These are phyloP conservation scores for Hymenoscyphus albidus DNA, from an alignment of 2,329 filamentous ascomycete genomes.

Conservation along the genomic window DNA sequence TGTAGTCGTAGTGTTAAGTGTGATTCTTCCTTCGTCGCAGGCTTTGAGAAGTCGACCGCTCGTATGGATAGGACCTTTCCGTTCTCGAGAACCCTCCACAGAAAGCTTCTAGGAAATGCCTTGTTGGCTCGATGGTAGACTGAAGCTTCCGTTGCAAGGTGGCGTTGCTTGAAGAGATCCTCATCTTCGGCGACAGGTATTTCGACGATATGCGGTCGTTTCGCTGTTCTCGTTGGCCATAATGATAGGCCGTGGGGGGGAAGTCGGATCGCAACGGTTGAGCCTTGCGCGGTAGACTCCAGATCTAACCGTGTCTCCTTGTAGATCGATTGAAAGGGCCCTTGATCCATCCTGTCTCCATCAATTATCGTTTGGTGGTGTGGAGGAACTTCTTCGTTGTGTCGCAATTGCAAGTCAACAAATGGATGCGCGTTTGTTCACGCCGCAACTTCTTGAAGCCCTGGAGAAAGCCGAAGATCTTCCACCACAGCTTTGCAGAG, in stretches of 20 bases:
- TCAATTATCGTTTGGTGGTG: slow-evolving; percentile 36
- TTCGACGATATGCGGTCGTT: slow-evolving; percentile 37
- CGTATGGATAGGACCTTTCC: slow-evolving; percentile 78
- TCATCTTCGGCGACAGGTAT: slow-evolving; percentile 59
- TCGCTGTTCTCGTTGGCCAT: slow-evolving; percentile 37
- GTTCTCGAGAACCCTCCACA: slow-evolving; percentile 86
- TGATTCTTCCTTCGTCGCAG: slow-evolving; percentile 61
- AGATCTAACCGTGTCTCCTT: slow-evolving; percentile 85
- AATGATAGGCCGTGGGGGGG: slow-evolving; percentile 46
- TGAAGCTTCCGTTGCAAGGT: slow-evolving; percentile 73
- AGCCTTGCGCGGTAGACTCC: slow-evolving; percentile 65
- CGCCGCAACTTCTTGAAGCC: slow-evolving; percentile 19
- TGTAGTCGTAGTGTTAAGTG: slow-evolving; percentile 72
- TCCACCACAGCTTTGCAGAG: not conserved
- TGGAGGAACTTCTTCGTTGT: slow-evolving; percentile 6
- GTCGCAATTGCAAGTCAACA: slow-evolving; percentile 10
- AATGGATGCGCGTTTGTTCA: slow-evolving; percentile 6
- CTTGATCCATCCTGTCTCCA: slow-evolving; percentile 66
- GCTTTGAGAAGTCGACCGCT: slow-evolving; percentile 72
- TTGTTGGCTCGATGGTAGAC: slow-evolving; percentile 79
- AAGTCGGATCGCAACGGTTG: slow-evolving; percentile 67
- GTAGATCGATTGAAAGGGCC: slow-evolving; percentile 65
- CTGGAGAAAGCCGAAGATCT: not conserved
- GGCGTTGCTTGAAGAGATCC: slow-evolving; percentile 65
- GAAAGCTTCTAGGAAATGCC: slow-evolving; percentile 74